Evolutionary conservation across 345 rosid genomes (phyloP).

Genomic region (Brassica juncea): DNA sequence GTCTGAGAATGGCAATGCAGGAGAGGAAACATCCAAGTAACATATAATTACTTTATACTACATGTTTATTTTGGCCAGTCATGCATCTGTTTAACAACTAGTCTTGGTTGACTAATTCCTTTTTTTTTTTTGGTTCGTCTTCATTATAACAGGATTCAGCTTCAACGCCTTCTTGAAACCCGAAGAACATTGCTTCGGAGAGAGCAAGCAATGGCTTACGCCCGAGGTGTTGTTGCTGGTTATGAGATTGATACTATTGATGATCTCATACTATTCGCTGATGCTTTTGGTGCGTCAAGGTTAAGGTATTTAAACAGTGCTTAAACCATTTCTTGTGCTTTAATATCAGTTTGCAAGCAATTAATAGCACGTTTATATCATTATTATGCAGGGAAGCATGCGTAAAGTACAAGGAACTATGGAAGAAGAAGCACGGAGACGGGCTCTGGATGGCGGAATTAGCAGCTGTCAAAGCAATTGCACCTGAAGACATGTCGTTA

Average conservation of each 20-base stretch:
- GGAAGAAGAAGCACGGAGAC: constrained; percentile 71
- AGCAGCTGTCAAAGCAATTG: constrained; percentile 73
- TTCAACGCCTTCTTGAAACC: constrained; percentile 71
- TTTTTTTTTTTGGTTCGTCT: constrained; percentile 10
- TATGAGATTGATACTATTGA: constrained; percentile 65
- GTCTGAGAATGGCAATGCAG: constrained; percentile 36
- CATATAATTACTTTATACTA: neutral
- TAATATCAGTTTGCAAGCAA: constrained; percentile 2
- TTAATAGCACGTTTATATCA: neutral
- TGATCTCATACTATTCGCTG: constrained; percentile 74
- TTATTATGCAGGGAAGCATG: constrained; percentile 65
- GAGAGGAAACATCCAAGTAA: constrained; percentile 78
- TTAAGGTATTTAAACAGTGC: constrained; percentile 47
- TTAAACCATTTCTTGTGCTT: neutral
- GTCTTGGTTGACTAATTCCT: constrained; percentile 17
- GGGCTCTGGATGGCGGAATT: constrained; percentile 85
- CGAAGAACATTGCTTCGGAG: constrained; percentile 62
- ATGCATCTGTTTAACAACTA: neutral
- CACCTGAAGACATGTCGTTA: constrained; percentile 54
- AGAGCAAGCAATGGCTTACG: constrained; percentile 91
- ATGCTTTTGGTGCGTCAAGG: constrained; percentile 79
- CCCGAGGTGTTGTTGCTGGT: constrained; percentile 81
- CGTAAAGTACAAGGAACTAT: constrained; percentile 67
- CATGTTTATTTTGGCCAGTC: neutral
- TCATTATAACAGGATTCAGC: constrained; percentile 55